Conservation (phyloP, 1,139 yeast genomes). For the Pichia sp. region DNA sequence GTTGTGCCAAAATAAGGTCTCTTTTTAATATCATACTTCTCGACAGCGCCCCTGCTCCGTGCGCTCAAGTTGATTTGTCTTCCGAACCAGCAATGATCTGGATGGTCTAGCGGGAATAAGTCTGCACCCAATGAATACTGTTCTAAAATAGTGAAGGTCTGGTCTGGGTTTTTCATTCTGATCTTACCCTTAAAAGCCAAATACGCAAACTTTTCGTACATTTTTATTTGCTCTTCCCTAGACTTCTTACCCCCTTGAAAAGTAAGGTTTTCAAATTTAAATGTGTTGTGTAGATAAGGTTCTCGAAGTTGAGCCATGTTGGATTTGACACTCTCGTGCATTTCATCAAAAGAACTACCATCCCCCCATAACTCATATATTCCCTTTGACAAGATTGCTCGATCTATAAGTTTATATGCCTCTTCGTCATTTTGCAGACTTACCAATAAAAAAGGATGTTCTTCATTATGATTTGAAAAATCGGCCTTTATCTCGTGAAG, state of each 20-base stretch:
- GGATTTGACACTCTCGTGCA: slow-evolving; percentile 52
- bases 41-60: slow-evolving; percentile 58
- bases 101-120: slow-evolving; percentile 42
- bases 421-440: slow-evolving; percentile 59
- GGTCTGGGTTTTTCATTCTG: slow-evolving; percentile 72
- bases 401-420: slow-evolving; percentile 57
- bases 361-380: slow-evolving; percentile 85
- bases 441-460: slow-evolving; percentile 68
- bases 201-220: slow-evolving; percentile 71
- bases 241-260: slow-evolving; percentile 60
- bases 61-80: slow-evolving; percentile 64
- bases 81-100: slow-evolving; percentile 68
- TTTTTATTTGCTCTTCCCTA: slow-evolving; percentile 48
- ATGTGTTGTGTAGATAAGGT: slow-evolving; percentile 42
- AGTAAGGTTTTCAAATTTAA: slow-evolving; percentile 78
- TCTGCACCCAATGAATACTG: slow-evolving; percentile 49
- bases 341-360: slow-evolving; percentile 50
- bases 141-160: slow-evolving; percentile 68
- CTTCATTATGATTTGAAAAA: slow-evolving; percentile 52
- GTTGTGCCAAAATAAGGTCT: slow-evolving; percentile 93
- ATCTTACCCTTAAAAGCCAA: slow-evolving; percentile 75
- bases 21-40: slow-evolving; percentile 73
- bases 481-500: slow-evolving; percentile 55
- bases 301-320: slow-evolving; percentile 31
- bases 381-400: slow-evolving; percentile 70